Percentiles rank a stretch among this genome's conserved stretches.
Evolutionary conservation across 306 rosid genomes (phyloP).

Genomic region (Sindora glabra): DNA sequence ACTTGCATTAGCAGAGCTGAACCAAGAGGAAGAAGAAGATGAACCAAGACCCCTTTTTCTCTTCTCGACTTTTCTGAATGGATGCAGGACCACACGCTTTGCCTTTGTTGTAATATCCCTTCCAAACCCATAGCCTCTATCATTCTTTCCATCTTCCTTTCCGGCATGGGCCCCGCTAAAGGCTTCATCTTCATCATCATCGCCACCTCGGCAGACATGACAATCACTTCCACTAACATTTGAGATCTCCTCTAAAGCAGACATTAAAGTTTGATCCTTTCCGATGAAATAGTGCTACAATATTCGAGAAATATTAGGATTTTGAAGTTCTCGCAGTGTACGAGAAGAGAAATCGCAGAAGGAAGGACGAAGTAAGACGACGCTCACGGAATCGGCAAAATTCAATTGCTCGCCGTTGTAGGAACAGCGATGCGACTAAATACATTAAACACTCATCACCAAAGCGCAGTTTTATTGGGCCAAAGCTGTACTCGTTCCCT

Average conservation of each 20-base stretch:
- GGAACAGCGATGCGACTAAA: too few species aligned
- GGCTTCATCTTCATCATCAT: constrained; percentile 23
- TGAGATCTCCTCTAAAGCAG: constrained; percentile 39
- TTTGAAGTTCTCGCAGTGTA: too few species aligned
- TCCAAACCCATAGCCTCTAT: constrained; percentile 12
- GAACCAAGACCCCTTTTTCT: constrained; percentile 15
- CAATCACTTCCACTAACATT: constrained; percentile 18
- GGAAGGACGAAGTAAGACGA: too few species aligned
- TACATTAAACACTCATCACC: too few species aligned
- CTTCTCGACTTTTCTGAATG: constrained; percentile 36
- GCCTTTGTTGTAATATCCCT: constrained; percentile 22
- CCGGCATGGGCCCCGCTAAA: not conserved
- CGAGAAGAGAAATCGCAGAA: too few species aligned
- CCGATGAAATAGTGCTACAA: not conserved
- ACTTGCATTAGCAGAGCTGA: constrained; percentile 6
- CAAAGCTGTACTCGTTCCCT: too few species aligned
- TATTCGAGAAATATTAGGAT: too few species aligned
- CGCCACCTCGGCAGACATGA: constrained; percentile 19
- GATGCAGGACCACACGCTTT: constrained; percentile 31
- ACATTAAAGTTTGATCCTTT: constrained; percentile 25
- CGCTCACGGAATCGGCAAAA: too few species aligned
- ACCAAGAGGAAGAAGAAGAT: constrained; percentile 21
- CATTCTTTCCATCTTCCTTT: constrained; percentile 21
- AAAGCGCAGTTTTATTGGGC: too few species aligned
- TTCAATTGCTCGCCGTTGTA: too few species aligned